phyloP scores from a whole-genome alignment of 2,329 filamentous ascomycete genomes.

The Cytospora piceae region DNA sequence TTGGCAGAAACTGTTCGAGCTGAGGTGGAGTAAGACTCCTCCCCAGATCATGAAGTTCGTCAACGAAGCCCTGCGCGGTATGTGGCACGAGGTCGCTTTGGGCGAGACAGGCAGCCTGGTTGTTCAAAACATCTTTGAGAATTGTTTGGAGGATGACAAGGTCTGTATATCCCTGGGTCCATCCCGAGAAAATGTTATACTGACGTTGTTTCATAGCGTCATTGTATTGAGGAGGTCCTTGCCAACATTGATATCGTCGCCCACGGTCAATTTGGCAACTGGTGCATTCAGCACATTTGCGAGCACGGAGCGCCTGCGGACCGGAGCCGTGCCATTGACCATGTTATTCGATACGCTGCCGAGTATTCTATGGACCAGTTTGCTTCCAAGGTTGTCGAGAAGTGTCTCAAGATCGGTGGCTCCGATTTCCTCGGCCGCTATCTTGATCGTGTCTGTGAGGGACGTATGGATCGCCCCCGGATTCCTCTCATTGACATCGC shows the following conservation, averaged over 20 bases:
- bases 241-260: slow-evolving; percentile 94
- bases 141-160: slow-evolving; percentile 98
- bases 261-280: slow-evolving; percentile 97
- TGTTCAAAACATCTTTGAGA: slow-evolving; percentile 99
- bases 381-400: slow-evolving; percentile 98
- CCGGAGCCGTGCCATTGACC: slow-evolving; percentile 90
- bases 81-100: slow-evolving; percentile 98
- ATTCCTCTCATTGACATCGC: slow-evolving; percentile 98
- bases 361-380: slow-evolving; percentile 99
- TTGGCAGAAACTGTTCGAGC: slow-evolving; percentile 98
- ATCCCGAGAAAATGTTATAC: not conserved
- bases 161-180: slow-evolving; percentile 49
- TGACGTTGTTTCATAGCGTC: slow-evolving; percentile 63
- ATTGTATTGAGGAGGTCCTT: slow-evolving; percentile 95
- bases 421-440: slow-evolving; percentile 90
- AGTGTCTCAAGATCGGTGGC: slow-evolving; percentile 96
- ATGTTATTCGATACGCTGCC: slow-evolving; percentile 89
- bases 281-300: slow-evolving; percentile 99
- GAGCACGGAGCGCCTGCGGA: slow-evolving; percentile 92
- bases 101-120: slow-evolving; percentile 97
- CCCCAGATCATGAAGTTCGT: slow-evolving; percentile 99
- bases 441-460: slow-evolving; percentile 90
- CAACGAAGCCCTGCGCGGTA: slow-evolving; percentile 89
- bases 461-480: slow-evolving; percentile 84
- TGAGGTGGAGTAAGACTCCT: slow-evolving; percentile 91